Evolutionary conservation across 306 rosid genomes (phyloP), one percentile per base, ranked within the genome.

Genomic region (Crotalaria pallida): DNA sequence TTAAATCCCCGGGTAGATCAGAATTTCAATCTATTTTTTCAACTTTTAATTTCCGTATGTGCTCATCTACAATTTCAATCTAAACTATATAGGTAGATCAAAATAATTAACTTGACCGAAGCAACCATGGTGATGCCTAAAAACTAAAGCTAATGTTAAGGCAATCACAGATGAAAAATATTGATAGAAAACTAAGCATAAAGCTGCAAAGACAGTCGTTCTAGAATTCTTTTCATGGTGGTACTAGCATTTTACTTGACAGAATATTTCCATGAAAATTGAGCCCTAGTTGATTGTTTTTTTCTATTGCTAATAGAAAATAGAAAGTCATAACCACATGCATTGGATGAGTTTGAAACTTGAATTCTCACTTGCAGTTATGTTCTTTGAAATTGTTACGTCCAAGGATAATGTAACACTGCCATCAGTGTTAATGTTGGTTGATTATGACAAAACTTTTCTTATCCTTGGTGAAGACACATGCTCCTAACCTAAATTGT

Each of bases 1-100:
- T 74, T 94, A 67, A 94, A 94, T 79, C 91, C 97, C 10, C 71
- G 81, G 98, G 98, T 70, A 52, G n/a, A 33, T 67, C 26, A 60
- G 49, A 40, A 58, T 12, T 62, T 48, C 65, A 11, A 53, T n/a
- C 43, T 79, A 31, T 2, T 22, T 11, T 47, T 41, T n/a, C n/a
- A n/a, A 36, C 52, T 58, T 65, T 24, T 48, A 1, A 47, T 51
- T 29, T 48, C 59, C 29, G 40, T 33, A 49, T 36, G 36, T 26
- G 58, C 26, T 43, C 36, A 4, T 17, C 65, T 58, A 45, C 64
- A 65, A 29, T 65, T 56, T 58, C 43, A 73, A 13, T 58, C 36
- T 31, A 31, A 31, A 31, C 47, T 52, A 7, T 59, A 36, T 12
- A 24, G 7, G 53, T 40, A 48, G 36, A 33, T 52, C n/a, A n/a